phyloP scores from a whole-genome alignment of 768 basidiomycete species.

The Xanthoconium purpureum region DNA sequence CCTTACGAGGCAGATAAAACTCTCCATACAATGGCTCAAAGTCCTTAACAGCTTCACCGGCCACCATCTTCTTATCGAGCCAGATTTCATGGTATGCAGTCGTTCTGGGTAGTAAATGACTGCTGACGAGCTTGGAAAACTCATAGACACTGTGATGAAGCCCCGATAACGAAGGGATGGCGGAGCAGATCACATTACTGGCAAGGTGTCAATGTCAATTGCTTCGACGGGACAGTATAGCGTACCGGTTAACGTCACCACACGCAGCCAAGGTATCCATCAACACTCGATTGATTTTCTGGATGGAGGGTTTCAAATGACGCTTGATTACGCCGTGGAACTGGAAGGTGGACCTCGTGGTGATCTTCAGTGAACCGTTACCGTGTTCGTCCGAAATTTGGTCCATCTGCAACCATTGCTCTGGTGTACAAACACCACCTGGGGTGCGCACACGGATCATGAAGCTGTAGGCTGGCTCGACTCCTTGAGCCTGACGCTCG shows the following conservation, averaged over 20 bases:
- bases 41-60: constrained; percentile 90
- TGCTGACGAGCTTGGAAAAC: constrained; percentile 81
- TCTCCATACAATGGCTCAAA: constrained; percentile 97
- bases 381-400: constrained; percentile 96
- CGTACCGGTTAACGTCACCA: constrained; percentile 92
- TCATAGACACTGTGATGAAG: constrained; percentile 80
- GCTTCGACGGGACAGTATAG: neutral
- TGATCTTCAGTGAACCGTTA: constrained; percentile 92
- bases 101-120: constrained; percentile 84
- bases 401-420: constrained; percentile 95
- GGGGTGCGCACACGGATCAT: constrained; percentile 99
- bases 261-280: constrained; percentile 97
- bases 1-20: constrained; percentile 95
- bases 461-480: constrained; percentile 94
- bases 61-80: constrained; percentile 96
- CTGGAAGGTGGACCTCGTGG: constrained; percentile 97
- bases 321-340: constrained; percentile 99
- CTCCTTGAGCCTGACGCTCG: constrained; percentile 86
- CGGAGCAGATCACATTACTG: constrained; percentile 88
- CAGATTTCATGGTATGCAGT: constrained; percentile 98
- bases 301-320: constrained; percentile 94
- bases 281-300: constrained; percentile 87
- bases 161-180: constrained; percentile 85
- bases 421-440: constrained; percentile 87
- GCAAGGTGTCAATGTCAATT: constrained; percentile 5